A percentile compares a stretch with the other conserved stretches of the same genome.
These are phyloP conservation scores for Termitomyces eurrhizus DNA, from an alignment of 768 basidiomycete genomes.

Conservation along the genomic window DNA sequence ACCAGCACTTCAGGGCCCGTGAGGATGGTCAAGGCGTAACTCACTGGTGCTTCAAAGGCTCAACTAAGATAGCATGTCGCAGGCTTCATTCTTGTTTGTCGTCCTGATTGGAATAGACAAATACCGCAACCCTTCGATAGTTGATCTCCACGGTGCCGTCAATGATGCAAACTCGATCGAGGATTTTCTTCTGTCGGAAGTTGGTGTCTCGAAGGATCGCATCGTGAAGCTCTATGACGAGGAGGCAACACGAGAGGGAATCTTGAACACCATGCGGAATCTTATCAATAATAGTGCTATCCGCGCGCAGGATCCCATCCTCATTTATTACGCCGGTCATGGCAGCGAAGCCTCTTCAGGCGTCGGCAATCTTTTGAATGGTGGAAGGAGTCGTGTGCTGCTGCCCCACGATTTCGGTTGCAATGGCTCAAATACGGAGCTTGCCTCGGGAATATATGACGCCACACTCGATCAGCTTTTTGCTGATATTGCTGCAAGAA, in stretches of 20 bases:
- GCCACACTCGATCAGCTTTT: not conserved
- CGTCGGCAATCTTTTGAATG: not conserved
- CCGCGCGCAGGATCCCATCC: conserved; percentile 1
- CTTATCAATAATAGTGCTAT: conserved; percentile 3
- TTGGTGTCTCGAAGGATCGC: not conserved
- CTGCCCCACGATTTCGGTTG: not conserved
- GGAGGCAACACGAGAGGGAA: conserved; percentile 1
- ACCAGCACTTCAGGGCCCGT: not conserved
- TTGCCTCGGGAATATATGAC: not conserved
- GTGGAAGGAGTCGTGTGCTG: not conserved
- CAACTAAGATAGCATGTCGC: not conserved
- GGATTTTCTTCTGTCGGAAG: not conserved
- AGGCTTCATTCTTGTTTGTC: not conserved
- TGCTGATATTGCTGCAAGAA: not conserved
- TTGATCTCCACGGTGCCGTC: not conserved
- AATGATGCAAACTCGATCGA: conserved; percentile 7
- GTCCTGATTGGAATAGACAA: conserved; percentile 14
- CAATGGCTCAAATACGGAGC: not conserved
- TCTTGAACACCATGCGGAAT: not conserved
- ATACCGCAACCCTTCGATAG: not conserved
- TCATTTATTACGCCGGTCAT: conserved; percentile 14
- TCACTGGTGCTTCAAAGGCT: not conserved
- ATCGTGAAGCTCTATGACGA: conserved; percentile 2
- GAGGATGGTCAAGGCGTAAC: not conserved
- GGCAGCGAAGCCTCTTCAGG: not conserved